A percentile compares a stretch with the other conserved stretches of the same genome.
Evolutionary conservation across 169 alveolate genomes (phyloP).

Genomic region (Plasmodium vivax): DNA sequence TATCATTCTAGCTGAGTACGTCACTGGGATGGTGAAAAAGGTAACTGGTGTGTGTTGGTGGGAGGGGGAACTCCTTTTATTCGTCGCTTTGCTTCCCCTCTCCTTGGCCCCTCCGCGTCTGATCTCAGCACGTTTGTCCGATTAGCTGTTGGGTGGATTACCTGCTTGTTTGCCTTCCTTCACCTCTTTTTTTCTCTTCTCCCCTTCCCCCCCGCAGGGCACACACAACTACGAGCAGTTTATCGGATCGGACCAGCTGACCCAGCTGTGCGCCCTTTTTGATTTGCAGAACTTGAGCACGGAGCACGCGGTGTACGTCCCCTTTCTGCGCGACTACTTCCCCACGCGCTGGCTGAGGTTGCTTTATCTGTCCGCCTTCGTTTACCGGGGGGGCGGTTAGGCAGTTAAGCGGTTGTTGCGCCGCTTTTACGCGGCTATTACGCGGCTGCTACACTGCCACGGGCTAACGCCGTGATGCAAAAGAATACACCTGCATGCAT

Average conservation of each 20-base stretch:
- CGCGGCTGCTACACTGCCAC: neutral
- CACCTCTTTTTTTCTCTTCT: neutral
- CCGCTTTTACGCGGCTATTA: neutral
- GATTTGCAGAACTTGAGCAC: slow-evolving; percentile 19
- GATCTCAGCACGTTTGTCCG: neutral
- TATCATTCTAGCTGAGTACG: slow-evolving; percentile 14
- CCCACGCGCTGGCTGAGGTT: slow-evolving; percentile 10
- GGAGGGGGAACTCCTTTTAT: neutral
- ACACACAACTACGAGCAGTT: slow-evolving; percentile 32
- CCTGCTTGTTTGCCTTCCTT: neutral
- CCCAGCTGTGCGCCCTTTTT: neutral
- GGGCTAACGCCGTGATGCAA: neutral
- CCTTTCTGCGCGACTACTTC: slow-evolving; percentile 23
- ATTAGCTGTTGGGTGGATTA: neutral
- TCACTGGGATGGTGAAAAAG: slow-evolving; percentile 20
- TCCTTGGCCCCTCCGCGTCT: neutral
- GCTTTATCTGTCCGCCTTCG: slow-evolving; percentile 23
- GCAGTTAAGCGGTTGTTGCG: neutral
- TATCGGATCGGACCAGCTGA: slow-evolving; percentile 7
- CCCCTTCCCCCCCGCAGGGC: slow-evolving; percentile 8
- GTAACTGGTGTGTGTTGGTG: neutral
- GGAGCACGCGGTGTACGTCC: slow-evolving; percentile 31
- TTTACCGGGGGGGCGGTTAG: neutral
- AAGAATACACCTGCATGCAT: neutral
- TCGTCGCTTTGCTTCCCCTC: neutral